Conservation (phyloP, 306 rosid species). For the Dalbergia cultrata region DNA sequence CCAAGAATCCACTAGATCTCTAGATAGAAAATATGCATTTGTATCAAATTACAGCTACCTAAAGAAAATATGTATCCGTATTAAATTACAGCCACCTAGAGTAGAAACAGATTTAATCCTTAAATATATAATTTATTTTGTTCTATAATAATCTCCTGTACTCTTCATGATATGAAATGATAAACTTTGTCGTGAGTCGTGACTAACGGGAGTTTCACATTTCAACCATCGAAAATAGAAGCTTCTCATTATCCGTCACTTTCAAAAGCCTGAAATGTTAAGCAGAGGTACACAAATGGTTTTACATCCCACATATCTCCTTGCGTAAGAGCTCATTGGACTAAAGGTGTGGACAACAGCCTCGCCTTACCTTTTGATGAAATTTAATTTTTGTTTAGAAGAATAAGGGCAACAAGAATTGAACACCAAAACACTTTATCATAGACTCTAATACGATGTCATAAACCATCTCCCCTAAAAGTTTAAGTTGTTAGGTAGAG, state of each 20-base stretch:
- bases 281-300: background rate
- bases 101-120: conserved; percentile 5
- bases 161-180: no score
- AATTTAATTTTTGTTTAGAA: no score
- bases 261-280: background rate
- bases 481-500: background rate
- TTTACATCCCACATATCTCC: background rate
- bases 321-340: background rate
- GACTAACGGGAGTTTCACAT: conserved; percentile 3
- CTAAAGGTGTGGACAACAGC: background rate
- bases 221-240: conserved; percentile 36
- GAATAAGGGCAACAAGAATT: background rate
- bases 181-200: conserved; percentile 1
- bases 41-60: background rate
- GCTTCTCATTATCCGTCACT: background rate
- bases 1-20: background rate
- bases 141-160: background rate
- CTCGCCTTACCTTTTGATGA: background rate
- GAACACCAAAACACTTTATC: background rate
- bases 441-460: no score
- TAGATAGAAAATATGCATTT: background rate
- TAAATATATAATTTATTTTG: background rate
- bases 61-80: background rate
- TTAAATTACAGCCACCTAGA: background rate
- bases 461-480: background rate